These are phyloP conservation scores for Boletus sp. DNA, from an alignment of 1,284 basidiomycete genomes.

Conservation along the genomic window DNA sequence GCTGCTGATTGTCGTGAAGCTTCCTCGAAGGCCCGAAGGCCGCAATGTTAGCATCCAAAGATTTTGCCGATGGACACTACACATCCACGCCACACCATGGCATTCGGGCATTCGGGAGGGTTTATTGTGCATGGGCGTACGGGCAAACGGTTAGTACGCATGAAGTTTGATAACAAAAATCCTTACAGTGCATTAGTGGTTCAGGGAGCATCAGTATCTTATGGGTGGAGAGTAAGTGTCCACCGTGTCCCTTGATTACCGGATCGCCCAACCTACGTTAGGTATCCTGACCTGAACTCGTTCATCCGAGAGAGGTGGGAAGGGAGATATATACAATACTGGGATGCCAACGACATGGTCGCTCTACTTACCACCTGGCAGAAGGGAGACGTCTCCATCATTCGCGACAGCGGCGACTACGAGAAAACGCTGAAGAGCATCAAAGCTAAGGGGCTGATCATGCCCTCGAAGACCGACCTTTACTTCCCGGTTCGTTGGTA, in stretches of 20 bases:
- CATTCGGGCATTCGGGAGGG: conserved; percentile 38
- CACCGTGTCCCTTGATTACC: background rate
- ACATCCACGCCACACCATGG: conserved; percentile 32
- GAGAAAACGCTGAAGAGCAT: conserved; percentile 31
- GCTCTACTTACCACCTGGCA: conserved; percentile 41
- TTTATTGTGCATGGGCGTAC: conserved; percentile 41
- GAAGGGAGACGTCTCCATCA: conserved; percentile 38
- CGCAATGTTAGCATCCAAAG: conserved; percentile 36
- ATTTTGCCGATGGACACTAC: conserved; percentile 39
- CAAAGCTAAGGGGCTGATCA: conserved; percentile 32
- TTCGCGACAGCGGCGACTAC: conserved; percentile 31
- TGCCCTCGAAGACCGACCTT: conserved; percentile 37
- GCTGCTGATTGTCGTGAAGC: conserved; percentile 19
- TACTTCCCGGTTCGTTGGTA: conserved; percentile 33
- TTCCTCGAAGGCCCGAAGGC: conserved; percentile 42
- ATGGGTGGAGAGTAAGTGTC: conserved; percentile 31
- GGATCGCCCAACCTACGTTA: conserved; percentile 3
- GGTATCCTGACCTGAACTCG: conserved; percentile 34
- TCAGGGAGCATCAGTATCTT: conserved; percentile 34
- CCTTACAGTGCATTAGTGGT: conserved; percentile 33
- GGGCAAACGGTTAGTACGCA: conserved; percentile 35
- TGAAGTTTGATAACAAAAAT: background rate
- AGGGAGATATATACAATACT: conserved; percentile 32
- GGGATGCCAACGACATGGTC: conserved; percentile 44
- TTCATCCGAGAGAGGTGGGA: conserved; percentile 40